Base-by-base conservation (phyloP, 2,329 filamentous ascomycete genomes). In the Trichophyton benhamiae region DNA sequence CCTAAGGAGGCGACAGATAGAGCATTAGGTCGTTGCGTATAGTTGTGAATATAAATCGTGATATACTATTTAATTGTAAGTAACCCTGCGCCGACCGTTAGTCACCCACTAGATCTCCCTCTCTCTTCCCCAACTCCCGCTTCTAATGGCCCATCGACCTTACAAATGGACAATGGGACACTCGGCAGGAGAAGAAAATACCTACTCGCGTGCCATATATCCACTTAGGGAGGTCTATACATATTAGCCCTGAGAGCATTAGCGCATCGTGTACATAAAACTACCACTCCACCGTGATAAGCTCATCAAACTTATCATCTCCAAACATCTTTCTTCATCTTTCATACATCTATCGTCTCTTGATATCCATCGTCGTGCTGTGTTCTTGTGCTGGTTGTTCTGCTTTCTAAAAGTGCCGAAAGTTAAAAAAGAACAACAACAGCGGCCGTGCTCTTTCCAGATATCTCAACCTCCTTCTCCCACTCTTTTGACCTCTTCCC, bases 131-230 rank as follows among this genome's bases (percentile, higher is more conserved):
- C 15, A 55, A 55, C 83, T 87, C 84, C 83, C 80, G 80, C 82
- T 77, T 87, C 82, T 84, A 87, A 86, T 86, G 85, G 79, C 83
- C 82, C 83, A 73, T 77, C 77, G 52, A 78, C 74, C 75, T 67
- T 46, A 61, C 66, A 72, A 65, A 75, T 85, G 80, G 78, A 79
- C 76, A 76, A 72, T 33, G 83, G 83, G 84, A 87, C 86, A 87
- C 83, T 87, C 84, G 80, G 82, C 80, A 76, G 82, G 84, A 87
- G 84, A 73, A 88, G 71, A 87, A 65, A 70, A 79, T 63, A 60
- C 61, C 64, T 15, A 46, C 58, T 60, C 49, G 27, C 49, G 58
- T 58, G 69, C 66, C 72, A 73, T 76, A 74, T 75, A 71, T 75
- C 72, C 70, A 72, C 71, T 73, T 57, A 20, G 49, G 17, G 61